These are phyloP conservation scores for Talaromyces sp. DNA, from an alignment of 2,329 filamentous ascomycete genomes.

Conservation along the genomic window DNA sequence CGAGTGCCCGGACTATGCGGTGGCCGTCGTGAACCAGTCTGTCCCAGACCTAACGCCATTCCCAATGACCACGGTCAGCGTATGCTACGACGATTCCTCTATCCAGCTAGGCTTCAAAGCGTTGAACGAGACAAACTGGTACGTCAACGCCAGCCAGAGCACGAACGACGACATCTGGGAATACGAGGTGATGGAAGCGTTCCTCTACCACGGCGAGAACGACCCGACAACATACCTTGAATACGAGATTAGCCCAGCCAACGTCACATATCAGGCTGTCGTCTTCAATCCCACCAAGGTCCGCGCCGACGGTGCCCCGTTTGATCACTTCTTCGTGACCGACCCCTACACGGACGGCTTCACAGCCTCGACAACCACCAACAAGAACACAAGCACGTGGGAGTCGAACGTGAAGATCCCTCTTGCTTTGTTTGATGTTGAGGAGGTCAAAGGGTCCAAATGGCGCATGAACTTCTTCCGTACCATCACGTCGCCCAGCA, in stretches of 20 bases:
- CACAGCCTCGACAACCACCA: not conserved
- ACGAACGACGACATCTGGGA: slow-evolving; percentile 12
- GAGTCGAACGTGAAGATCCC: slow-evolving; percentile 8
- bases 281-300: slow-evolving; percentile 10
- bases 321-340: slow-evolving; percentile 11
- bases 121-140: slow-evolving; percentile 9
- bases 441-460: slow-evolving; percentile 1
- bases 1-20: slow-evolving; percentile 3
- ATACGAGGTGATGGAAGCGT: slow-evolving; percentile 13
- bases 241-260: slow-evolving; percentile 10
- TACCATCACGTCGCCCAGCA: slow-evolving; percentile 12
- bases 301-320: slow-evolving; percentile 6
- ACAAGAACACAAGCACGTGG: slow-evolving; percentile 5
- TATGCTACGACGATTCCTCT: slow-evolving; percentile 9
- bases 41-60: slow-evolving; percentile 7
- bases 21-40: slow-evolving; percentile 7
- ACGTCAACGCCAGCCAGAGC: slow-evolving; percentile 9
- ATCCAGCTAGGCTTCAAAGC: slow-evolving; percentile 8
- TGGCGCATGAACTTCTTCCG: slow-evolving; percentile 13
- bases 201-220: slow-evolving; percentile 10
- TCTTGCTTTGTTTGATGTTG: slow-evolving; percentile 8
- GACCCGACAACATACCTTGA: slow-evolving; percentile 12
- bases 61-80: slow-evolving; percentile 2
- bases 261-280: slow-evolving; percentile 10
- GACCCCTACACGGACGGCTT: slow-evolving; percentile 7